Conservation (phyloP, 2,329 filamentous ascomycete genomes). For the Colletotrichum sp. region DNA sequence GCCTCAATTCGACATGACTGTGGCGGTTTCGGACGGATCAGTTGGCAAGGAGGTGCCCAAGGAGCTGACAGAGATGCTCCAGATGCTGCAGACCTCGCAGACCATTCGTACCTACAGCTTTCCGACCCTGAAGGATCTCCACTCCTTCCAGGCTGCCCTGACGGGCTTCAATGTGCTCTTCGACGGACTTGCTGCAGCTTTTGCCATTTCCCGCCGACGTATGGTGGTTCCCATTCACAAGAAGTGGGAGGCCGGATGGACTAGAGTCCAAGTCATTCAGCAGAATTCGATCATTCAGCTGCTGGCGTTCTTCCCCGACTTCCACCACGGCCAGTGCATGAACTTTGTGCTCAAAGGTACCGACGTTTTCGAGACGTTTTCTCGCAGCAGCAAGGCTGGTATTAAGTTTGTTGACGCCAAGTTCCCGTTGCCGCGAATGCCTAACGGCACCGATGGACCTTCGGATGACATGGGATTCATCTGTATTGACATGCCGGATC, state of each 20-base stretch:
- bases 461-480: slow-evolving; percentile 74
- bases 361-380: slow-evolving; percentile 78
- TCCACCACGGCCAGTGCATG: slow-evolving; percentile 86
- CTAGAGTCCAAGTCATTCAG: slow-evolving; percentile 80
- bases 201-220: slow-evolving; percentile 82
- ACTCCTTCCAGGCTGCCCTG: slow-evolving; percentile 78
- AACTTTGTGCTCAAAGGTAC: slow-evolving; percentile 86
- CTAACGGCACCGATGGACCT: slow-evolving; percentile 54
- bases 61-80: slow-evolving; percentile 68
- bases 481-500: slow-evolving; percentile 85
- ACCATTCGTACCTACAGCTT: slow-evolving; percentile 79
- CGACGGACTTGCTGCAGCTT: slow-evolving; percentile 73
- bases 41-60: slow-evolving; percentile 65
- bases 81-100: slow-evolving; percentile 58
- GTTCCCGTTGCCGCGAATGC: slow-evolving; percentile 77
- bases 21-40: slow-evolving; percentile 74
- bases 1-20: slow-evolving; percentile 77
- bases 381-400: slow-evolving; percentile 69
- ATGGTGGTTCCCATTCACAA: slow-evolving; percentile 95
- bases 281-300: slow-evolving; percentile 79
- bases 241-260: slow-evolving; percentile 86
- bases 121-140: slow-evolving; percentile 70
- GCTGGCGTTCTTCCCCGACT: slow-evolving; percentile 87
- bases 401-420: slow-evolving; percentile 89
- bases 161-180: slow-evolving; percentile 82